Conservation (phyloP, 192 early-diverging fungal species). For the Backusella macrospora region DNA sequence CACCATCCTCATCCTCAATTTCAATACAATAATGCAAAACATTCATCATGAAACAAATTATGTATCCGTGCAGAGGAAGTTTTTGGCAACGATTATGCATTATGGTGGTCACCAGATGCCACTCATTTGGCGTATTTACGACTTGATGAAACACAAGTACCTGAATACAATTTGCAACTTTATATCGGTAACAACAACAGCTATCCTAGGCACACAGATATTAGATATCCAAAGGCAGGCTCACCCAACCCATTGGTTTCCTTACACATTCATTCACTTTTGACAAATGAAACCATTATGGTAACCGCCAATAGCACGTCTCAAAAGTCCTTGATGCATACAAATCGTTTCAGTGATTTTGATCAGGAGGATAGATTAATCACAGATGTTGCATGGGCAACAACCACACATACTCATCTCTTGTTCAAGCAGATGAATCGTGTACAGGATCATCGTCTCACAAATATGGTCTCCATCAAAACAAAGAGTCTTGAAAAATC, state of each 20-base stretch:
- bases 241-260: constrained; percentile 80
- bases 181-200: constrained; percentile 58
- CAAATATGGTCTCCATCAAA: constrained; percentile 59
- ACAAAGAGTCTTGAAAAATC: not conserved
- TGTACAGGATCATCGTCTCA: constrained; percentile 83
- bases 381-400: constrained; percentile 82
- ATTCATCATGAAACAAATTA: not conserved
- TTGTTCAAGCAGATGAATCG: constrained; percentile 86
- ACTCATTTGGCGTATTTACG: constrained; percentile 79
- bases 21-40: not conserved
- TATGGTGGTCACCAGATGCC: constrained; percentile 91
- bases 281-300: constrained; percentile 20
- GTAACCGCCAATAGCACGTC: constrained; percentile 32
- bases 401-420: constrained; percentile 59
- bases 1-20: not conserved
- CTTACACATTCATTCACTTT: constrained; percentile 69
- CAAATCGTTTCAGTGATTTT: constrained; percentile 45
- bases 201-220: constrained; percentile 70
- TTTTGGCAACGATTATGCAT: constrained; percentile 60
- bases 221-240: constrained; percentile 96
- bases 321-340: constrained; percentile 1
- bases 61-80: constrained; percentile 73
- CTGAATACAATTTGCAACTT: constrained; percentile 73
- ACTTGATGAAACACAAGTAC: constrained; percentile 86
- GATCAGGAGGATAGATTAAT: constrained; percentile 74